Evolutionary conservation across 345 rosid genomes (phyloP).

Genomic region (Populus euphratica): DNA sequence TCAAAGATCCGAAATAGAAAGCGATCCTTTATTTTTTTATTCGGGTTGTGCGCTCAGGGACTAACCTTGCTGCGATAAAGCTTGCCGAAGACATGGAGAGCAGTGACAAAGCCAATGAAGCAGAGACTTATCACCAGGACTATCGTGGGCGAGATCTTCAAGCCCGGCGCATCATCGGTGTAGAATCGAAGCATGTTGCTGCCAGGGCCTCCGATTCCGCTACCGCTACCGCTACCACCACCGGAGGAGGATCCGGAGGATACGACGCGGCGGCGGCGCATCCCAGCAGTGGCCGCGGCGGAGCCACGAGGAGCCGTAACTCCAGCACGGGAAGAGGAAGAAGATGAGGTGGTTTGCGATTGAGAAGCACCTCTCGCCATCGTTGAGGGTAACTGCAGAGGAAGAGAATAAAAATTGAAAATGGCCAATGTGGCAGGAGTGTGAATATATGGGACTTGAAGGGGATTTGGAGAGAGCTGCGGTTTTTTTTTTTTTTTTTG

Average conservation of each 20-base stretch:
- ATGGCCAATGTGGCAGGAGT: too few species aligned
- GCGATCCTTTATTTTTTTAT: too few species aligned
- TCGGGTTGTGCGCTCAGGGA: constrained; percentile 29
- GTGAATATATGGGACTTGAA: too few species aligned
- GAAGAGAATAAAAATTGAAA: too few species aligned
- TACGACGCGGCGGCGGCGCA: constrained; percentile 78
- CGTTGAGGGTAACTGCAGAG: background rate
- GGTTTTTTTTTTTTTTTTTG: too few species aligned
- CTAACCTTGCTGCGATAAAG: constrained; percentile 66
- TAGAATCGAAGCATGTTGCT: constrained; percentile 90
- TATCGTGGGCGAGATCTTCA: constrained; percentile 88
- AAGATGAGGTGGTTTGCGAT: constrained; percentile 57
- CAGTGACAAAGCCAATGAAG: constrained; percentile 93
- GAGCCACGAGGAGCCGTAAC: constrained; percentile 81
- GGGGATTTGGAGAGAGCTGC: too few species aligned
- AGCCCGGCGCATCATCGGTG: constrained; percentile 90
- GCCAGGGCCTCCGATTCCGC: constrained; percentile 33
- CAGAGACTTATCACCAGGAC: constrained; percentile 92
- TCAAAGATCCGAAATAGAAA: constrained; percentile 7
- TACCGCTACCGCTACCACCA: constrained; percentile 23
- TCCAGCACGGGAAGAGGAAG: constrained; percentile 64
- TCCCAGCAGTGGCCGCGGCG: constrained; percentile 85
- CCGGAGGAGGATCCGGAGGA: constrained; percentile 39
- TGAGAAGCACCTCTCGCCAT: constrained; percentile 91
- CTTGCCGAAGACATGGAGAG: constrained; percentile 90